Base-by-base conservation (phyloP, 2,329 filamentous ascomycete species). In the Dendryphion nanum region DNA sequence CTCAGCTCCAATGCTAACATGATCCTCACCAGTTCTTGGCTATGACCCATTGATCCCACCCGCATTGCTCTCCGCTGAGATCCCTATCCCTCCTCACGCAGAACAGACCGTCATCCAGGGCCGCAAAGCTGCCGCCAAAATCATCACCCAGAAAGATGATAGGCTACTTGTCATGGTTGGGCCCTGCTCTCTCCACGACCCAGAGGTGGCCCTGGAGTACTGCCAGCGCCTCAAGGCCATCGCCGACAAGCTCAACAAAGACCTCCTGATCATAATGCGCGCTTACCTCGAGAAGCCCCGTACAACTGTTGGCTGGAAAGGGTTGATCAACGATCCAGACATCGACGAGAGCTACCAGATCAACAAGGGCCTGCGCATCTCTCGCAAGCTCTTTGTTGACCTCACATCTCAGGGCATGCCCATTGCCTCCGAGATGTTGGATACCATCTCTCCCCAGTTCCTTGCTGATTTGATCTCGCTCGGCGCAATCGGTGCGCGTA, bases 221-320 rank as follows among this genome's bases (percentile, higher is more conserved):
- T 88, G 86, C 64, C 72, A 77, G 46, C 81, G 84, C 40, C 79
- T 98, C 33, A 86, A 89, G 71, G 71, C 76, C 37, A 74, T 96
- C 33, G 81, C 89, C 43, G 80, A 86, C 49, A 88, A 85, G 75
- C 83, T 96, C 46, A 81, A 83, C 45, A 76, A 82, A 55, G 90
- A 97, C 64, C 78, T 98, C 32, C 83, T 83, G 67, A 86, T 98
- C 66, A 83, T 98, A 61, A 98, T 98, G 93, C 88, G 93, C 57
- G 89, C 90, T 63, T 98, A 98, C 79, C 85, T 98, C 35, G 93
- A 98, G 77, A 98, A 98, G 78, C 93, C 93, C 29, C 85, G 93
- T 45, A 98, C 93, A 34, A 98, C 93, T 0, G 90, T 98, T 34
- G 93, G 93, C 64, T 98, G 93, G 93, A 98, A 98, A 74, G 93